Evolutionary conservation across 75 land plant genomes (phyloP), one percentile per base, ranked within the genome.

Genomic region (Adiantum capillusveneris): DNA sequence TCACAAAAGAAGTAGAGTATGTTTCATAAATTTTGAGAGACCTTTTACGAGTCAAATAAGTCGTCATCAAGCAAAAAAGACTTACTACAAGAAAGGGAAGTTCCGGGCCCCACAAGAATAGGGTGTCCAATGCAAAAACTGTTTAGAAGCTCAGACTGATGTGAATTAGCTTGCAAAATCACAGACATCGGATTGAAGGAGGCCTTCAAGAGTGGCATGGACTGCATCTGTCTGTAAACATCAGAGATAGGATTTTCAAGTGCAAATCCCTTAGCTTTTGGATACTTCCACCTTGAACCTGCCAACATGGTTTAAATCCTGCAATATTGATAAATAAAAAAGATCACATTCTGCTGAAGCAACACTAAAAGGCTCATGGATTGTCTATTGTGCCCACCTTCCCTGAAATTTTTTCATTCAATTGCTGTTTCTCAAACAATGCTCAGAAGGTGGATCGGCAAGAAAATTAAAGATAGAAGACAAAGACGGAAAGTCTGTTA

Each of bases 91-190:
- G 55, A 53, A 53, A 53, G 12, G 9, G 64, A 42, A 25, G 26
- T 29, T 2, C 18, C 11, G n/a, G 22, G 24, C 9, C 46, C 46
- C 0, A 51, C 55, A 1, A 46, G 31, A 11, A 76, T 31, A 27
- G 57, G 65, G 14, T 18, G 60, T 17, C 80, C 80, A 64, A 78
- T 73, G 39, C 70, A 58, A 19, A 72, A 51, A 17, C 55, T 59
- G 20, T 56, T 55, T 18, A 78, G 36, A 28, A 73, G 44, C 20
- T 71, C 52, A 5, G 64, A 51, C 24, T 51, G 53, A 24, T 58
- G 48, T 20, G 67, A 11, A 53, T 31, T 48, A 1, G 68, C 67
- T 43, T 67, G 53, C 26, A 72, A 24, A 25, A 74, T 30, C 20
- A 48, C 58, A 37, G 54, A 57, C 20, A 29, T 39, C 0, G 55